Conservation (phyloP, 768 basidiomycete species). For the Scleroderma citrinum region DNA sequence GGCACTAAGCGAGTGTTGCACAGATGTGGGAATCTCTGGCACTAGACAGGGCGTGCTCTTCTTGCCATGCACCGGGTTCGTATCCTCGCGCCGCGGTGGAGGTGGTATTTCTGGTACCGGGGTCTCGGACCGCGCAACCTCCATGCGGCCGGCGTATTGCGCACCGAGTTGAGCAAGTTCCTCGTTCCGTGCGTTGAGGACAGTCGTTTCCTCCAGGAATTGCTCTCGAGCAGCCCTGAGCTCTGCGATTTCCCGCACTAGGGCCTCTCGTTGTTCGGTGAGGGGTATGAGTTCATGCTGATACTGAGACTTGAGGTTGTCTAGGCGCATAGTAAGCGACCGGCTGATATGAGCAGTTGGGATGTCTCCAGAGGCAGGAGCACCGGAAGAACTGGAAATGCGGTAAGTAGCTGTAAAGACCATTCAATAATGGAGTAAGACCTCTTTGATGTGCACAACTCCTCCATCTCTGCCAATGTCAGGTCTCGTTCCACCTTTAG, state of each 20-base stretch:
- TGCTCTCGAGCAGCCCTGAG: conserved; percentile 81
- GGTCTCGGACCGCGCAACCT: conserved; percentile 28
- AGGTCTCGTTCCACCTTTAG: conserved; percentile 88
- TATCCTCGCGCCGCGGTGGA: conserved; percentile 1
- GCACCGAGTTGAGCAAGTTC: conserved; percentile 85
- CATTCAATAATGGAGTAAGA: conserved; percentile 27
- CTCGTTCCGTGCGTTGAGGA: conserved; percentile 87
- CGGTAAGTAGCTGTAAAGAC: conserved; percentile 16
- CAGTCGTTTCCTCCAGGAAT: conserved; percentile 87
- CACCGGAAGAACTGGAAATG: conserved; percentile 20
- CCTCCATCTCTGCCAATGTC: conserved; percentile 89
- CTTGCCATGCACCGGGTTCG: conserved; percentile 15
- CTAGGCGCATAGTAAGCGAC: conserved; percentile 78
- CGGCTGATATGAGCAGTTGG: conserved; percentile 47
- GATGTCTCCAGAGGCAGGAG: conserved; percentile 26
- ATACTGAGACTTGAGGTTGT: conserved; percentile 83
- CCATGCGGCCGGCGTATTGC: conserved; percentile 76
- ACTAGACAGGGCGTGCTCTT: conserved; percentile 15
- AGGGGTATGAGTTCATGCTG: conserved; percentile 82
- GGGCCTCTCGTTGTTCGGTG: conserved; percentile 70
- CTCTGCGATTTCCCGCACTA: conserved; percentile 79
- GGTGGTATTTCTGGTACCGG: conserved; percentile 7
- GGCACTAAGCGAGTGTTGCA: conserved; percentile 13
- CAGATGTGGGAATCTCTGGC: conserved; percentile 4
- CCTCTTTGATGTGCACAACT: conserved; percentile 73